Base-by-base conservation (phyloP, 129 eudicot species). In the Silybum marianum region DNA sequence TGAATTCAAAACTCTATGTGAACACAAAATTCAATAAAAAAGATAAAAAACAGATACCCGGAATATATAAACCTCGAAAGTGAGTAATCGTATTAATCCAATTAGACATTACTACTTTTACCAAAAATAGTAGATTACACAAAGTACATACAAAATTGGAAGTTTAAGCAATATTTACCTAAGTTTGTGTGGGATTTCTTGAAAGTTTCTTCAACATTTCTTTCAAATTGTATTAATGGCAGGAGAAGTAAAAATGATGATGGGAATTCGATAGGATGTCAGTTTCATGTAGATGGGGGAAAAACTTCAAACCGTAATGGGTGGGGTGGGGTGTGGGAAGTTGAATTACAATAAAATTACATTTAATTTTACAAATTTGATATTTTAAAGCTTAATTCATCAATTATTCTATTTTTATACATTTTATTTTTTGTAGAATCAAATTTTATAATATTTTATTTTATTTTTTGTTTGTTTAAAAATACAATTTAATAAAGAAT, bases 111-210 rank as follows among this genome's bases (percentile, higher is more conserved):
- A 16, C 12, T 48, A 67, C 28, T 67, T 26, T 39, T 7, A 75
- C 80, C 63, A 44, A 75, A 22, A 68, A 46, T 32, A 75, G 71
- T 58, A 75, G 75, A 81, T 81, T 80, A 40, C 73, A 73, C 4
- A 44, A 16, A 13, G 9, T 2, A 26, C 23, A 66, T 10, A 46
- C 26, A 48, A 32, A 68, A 67, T 66, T 26, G 30, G 40, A 25
- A 48, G 67, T 67, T 78, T 26, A 44, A 68, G 75, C 44, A 11
- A 46, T 26, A 44, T 24, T 67, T 67, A 24, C 75, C 75, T 63
- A 68, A 81, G 40, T 65, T 39, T 75, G 70, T 25, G 62, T 48
- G 42, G 42, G 40, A 74, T 65, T 74, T 58, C 54, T 81, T 66
- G n/a, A n/a, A n/a, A n/a, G n/a, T n/a, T n/a, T n/a, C n/a, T n/a